Percentiles rank a stretch among this genome's conserved stretches.
Conservation (phyloP, 164 flowering plant species). For the Litsea cubeba region DNA sequence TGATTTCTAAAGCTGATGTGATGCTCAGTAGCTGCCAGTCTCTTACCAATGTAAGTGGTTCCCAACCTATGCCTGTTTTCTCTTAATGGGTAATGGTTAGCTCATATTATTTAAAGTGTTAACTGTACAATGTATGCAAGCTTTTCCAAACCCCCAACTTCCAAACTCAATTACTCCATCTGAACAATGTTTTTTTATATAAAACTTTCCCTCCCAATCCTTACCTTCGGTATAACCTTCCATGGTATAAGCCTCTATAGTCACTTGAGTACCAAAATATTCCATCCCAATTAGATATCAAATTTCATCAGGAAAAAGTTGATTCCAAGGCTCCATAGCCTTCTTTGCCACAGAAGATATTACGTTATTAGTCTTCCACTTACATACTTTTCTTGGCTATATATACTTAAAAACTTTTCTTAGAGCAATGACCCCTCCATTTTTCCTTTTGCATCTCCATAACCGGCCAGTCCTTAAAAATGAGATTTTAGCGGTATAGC, state of each 20-base stretch:
- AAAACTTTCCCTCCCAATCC: no score
- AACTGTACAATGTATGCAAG: not conserved
- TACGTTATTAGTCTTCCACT: not conserved
- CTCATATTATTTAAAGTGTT: not conserved
- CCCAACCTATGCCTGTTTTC: not conserved
- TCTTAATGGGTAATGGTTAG: not conserved
- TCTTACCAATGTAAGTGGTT: conserved; percentile 33
- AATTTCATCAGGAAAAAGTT: not conserved
- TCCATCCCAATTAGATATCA: not conserved
- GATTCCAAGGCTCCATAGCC: not conserved
- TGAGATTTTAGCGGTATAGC: not conserved
- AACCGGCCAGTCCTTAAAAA: not conserved
- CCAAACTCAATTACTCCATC: no score
- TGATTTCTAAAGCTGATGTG: conserved; percentile 76
- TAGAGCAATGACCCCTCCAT: not conserved
- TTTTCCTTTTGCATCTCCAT: not conserved
- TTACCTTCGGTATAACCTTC: not conserved
- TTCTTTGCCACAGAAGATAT: not conserved
- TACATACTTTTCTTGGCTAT: not conserved
- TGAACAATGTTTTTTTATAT: no score
- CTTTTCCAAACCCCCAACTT: no score
- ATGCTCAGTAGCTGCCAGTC: conserved; percentile 42
- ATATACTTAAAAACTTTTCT: no score
- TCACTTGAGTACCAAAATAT: not conserved
- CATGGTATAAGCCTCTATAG: not conserved